Evolutionary conservation across 371 early-diverging fungal genomes (phyloP).

Genomic region (Apophysomyces ossiformis): DNA sequence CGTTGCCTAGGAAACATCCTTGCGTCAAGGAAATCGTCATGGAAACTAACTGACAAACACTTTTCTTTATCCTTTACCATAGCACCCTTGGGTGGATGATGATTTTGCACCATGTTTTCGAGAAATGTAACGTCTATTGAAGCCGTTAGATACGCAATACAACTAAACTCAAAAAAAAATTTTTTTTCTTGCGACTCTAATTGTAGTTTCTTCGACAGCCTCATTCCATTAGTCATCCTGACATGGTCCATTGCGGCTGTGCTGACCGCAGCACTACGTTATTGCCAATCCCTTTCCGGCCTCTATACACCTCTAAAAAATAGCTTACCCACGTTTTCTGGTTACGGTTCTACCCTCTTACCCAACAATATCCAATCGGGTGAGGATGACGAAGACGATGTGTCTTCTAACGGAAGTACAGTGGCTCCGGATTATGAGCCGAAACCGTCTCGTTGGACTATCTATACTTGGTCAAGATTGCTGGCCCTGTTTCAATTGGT

Average conservation of each 20-base stretch:
- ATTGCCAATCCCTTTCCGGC: slow-evolving; percentile 14
- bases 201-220: slow-evolving; percentile 21
- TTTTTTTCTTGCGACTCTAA: no score
- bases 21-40: neutral
- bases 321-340: neutral
- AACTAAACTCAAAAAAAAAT: no score
- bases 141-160: neutral
- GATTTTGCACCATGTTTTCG: slow-evolving; percentile 26
- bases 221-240: slow-evolving; percentile 20
- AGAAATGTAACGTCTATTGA: slow-evolving; percentile 18
- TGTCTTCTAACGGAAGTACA: slow-evolving; percentile 18
- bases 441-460: slow-evolving; percentile 21
- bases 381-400: slow-evolving; percentile 17
- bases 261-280: slow-evolving; percentile 7
- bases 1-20: neutral
- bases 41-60: neutral
- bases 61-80: neutral
- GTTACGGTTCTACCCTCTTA: slow-evolving; percentile 26
- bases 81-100: slow-evolving; percentile 16
- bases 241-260: slow-evolving; percentile 16
- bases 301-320: slow-evolving; percentile 16
- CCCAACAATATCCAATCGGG: neutral
- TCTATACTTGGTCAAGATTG: slow-evolving; percentile 20
- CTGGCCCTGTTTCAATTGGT: slow-evolving; percentile 13
- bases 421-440: slow-evolving; percentile 22